Evolutionary conservation across 2,329 filamentous ascomycete species (phyloP), one percentile per base, ranked within the genome.

Genomic region (Diaporthe caulivora): DNA sequence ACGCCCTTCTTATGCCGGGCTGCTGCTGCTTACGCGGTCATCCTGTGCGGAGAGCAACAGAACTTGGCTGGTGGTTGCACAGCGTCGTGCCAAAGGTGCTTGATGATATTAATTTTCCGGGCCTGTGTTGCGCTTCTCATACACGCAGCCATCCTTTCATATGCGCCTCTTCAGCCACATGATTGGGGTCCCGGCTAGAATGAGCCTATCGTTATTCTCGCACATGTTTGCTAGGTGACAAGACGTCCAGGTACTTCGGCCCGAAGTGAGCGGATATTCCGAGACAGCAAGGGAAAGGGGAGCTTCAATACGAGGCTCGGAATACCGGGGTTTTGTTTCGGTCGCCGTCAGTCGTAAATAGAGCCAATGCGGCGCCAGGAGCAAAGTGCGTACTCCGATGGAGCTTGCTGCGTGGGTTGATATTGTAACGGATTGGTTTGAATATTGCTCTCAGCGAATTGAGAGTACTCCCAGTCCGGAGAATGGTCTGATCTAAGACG

Each of bases 11-110:
- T 34, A 11, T 21, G 7, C 60, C 21, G 31, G 8, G 40, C 6
- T 6, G 11, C 37, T 15, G 42, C 29, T 37, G 42, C 42, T 49
- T 64, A 64, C 18, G 60, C 60, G 60, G 44, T 51, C 31, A 15
- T 29, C 15, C 31, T 40, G 15, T 21, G 37, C 44, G 62, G 62
- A 13, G 11, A 37, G 44, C 44, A 51, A 42, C 60, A 65, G 42
- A 26, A 31, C 62, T 51, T 51, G 29, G 44, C 42, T 47, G 37
- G 2, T 8, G 37, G 37, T 65, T 51, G 44, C 62, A 65, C 62
- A 26, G 17, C 62, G 31, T 53, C 21, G 21, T 65, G 62, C 62
- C 62, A 65, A 65, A 65, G 18, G 9, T 65, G 62, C 62, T 65
- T 65, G 62, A 21, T 65, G 10, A 29, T 53, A 18, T 26, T 51